Evolutionary conservation across 768 basidiomycete genomes (phyloP), one percentile per base, ranked within the genome.

Genomic region (Serendipita indica): DNA sequence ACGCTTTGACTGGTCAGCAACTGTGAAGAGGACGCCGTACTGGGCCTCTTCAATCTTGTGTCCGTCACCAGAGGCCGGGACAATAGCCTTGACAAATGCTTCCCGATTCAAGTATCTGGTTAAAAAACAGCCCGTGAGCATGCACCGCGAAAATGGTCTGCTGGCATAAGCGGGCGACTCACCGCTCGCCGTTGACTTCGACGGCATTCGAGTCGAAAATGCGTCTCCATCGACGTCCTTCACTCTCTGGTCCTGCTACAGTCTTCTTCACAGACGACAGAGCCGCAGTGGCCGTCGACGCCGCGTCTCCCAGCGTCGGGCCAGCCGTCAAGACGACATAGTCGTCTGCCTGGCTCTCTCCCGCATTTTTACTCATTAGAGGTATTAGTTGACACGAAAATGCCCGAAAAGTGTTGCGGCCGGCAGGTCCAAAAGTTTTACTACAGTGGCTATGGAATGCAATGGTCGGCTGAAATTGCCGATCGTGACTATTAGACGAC

Each of bases 31-130:
- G 60, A 93, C 84, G 35, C 81, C 83, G 67, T 89, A 98, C 67
- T 96, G 92, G 5, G 84, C 79, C 20, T 87, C 83, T 33, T 83
- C 83, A 64, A 97, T 93, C 70, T 85, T 88, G 59, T 81, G 77
- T 64, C 91, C 76, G 74, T 94, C 91, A 33, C 79, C 82, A 18
- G 41, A n/a, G 49, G 79, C 78, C 1, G 94, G 92, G 32, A 87
- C 91, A 69, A 98, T 93, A 57, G 96, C 93, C 69, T 89, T 89
- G 64, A 98, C 86, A 71, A 99, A 99, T 65, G 83, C 83, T 30
- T 91, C 84, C 33, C 77, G 74, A 71, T 90, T 86, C 46, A 99
- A 77, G 69, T 81, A 94, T 71, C 93, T 97, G 64, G 28, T 61
- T 35, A 68, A 58, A 59, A 10, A 30, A 22, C 7, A 54, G 49